A percentile compares a stretch with the other conserved stretches of the same genome.
phyloP scores from a whole-genome alignment of 2,329 filamentous ascomycete species.

The Emmonsia crescens region DNA sequence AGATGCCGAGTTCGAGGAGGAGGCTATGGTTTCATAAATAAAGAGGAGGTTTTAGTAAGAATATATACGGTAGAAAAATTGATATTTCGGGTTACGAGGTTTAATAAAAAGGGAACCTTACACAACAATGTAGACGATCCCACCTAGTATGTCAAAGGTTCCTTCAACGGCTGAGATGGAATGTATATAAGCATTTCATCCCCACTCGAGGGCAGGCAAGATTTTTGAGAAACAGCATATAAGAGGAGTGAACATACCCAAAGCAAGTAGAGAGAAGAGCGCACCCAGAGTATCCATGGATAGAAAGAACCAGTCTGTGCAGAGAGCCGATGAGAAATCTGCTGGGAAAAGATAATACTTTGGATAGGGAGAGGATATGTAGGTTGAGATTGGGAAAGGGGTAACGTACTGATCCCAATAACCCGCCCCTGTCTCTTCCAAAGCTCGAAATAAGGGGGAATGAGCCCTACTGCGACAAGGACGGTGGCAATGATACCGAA shows the following conservation, averaged over 20 bases:
- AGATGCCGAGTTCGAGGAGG: conserved; percentile 50
- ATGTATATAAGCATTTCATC: background rate
- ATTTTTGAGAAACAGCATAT: background rate
- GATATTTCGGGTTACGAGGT: no score
- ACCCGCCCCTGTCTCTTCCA: conserved; percentile 52
- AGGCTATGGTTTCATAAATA: conserved; percentile 32
- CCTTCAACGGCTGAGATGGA: conserved; percentile 43
- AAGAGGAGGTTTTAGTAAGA: background rate
- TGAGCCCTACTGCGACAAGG: conserved; percentile 45
- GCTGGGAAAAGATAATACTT: background rate
- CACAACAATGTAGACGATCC: conserved; percentile 51
- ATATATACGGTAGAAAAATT: no score
- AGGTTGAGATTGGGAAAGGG: background rate
- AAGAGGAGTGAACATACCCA: conserved; percentile 34
- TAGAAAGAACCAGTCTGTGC: conserved; percentile 45
- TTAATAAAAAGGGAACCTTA: conserved; percentile 32
- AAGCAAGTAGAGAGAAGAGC: conserved; percentile 52
- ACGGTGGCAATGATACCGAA: conserved; percentile 50
- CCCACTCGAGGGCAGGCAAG: background rate
- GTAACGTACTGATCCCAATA: conserved; percentile 45
- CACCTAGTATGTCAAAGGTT: conserved; percentile 51
- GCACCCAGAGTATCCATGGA: conserved; percentile 51
- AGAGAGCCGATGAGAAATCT: background rate
- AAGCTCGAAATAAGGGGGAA: conserved; percentile 52
- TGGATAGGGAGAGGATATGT: background rate